Evolutionary conservation across 2,329 filamentous ascomycete species (phyloP), one percentile per base, ranked within the genome.

Genomic region (Bipolaris gigantea): DNA sequence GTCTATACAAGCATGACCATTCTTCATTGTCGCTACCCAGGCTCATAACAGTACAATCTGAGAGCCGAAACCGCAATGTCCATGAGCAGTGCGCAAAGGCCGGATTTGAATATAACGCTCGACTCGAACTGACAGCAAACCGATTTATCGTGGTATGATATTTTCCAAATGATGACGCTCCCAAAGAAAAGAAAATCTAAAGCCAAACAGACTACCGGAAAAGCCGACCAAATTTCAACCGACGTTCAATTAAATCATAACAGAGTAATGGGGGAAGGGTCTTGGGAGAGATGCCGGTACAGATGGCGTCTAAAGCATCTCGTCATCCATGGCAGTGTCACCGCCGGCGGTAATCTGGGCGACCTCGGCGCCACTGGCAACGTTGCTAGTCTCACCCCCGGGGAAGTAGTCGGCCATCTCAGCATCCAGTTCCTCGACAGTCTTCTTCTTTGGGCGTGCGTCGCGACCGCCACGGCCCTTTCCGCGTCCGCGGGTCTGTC

Each of bases 361-460:
- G 57, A 78, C 77, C 34, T 59, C 64, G 39, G 70, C 67, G 40
- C 77, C 79, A 56, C 77, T 80, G 39, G 75, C 73, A 4, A 77
- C 72, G 52, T 73, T 73, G 48, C 72, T 75, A 48, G 76, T 77
- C 34, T 75, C 72, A 44, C 71, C 77, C 27, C 74, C 73, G 48
- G 82, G 85, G 73, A 95, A 97, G 80, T 99, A 99, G 76, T 97
- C 94, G 18, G 86, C 87, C 94, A 99, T 99, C 76, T 99, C 94
- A 4, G 90, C 92, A 74, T 99, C 94, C 23, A 99, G 86, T 79
- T 99, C 92, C 73, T 96, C 93, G 1, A 89, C 86, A 0, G 92
- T 96, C 89, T 97, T 99, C 89, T 97, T 97, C 80, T 81, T 78
- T 81, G 76, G 80, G 59, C 80, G 83, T 75, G 82, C 82, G 65